These are phyloP conservation scores for Phylloporus sp. DNA, from an alignment of 768 basidiomycete species.

Conservation along the genomic window DNA sequence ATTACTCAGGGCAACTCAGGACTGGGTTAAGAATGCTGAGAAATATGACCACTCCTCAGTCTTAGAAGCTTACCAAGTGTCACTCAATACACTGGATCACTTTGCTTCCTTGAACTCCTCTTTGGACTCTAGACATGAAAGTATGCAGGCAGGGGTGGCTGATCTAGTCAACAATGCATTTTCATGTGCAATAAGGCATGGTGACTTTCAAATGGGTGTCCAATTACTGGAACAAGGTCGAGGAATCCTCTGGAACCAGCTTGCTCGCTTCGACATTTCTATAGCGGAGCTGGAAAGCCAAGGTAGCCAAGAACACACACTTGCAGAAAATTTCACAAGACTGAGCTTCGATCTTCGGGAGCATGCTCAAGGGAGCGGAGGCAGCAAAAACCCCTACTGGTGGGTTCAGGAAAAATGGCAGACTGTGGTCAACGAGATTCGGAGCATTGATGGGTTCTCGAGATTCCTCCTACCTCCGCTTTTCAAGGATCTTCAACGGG, in stretches of 20 bases:
- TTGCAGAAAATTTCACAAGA: neutral
- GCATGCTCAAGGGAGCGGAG: neutral
- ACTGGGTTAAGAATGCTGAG: neutral
- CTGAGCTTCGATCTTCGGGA: neutral
- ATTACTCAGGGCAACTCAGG: neutral
- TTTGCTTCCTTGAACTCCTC: neutral
- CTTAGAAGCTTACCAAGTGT: neutral
- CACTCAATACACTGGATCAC: neutral
- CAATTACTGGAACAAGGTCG: too few species aligned
- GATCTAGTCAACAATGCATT: too few species aligned
- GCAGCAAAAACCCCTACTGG: neutral
- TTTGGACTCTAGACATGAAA: neutral
- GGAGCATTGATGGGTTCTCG: too few species aligned
- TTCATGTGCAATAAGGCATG: too few species aligned
- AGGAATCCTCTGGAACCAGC: too few species aligned
- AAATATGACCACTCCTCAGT: too few species aligned
- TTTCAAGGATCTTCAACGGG: too few species aligned
- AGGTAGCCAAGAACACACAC: neutral
- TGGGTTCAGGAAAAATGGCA: neutral
- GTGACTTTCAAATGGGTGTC: too few species aligned
- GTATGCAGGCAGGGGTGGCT: neutral
- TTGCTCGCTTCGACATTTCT: neutral
- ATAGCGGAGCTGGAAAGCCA: neutral
- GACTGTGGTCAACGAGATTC: too few species aligned
- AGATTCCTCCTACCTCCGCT: too few species aligned